Evolutionary conservation across 2,329 filamentous ascomycete genomes (phyloP), one percentile per base, ranked within the genome.

Genomic region (Coniochaeta sp.): DNA sequence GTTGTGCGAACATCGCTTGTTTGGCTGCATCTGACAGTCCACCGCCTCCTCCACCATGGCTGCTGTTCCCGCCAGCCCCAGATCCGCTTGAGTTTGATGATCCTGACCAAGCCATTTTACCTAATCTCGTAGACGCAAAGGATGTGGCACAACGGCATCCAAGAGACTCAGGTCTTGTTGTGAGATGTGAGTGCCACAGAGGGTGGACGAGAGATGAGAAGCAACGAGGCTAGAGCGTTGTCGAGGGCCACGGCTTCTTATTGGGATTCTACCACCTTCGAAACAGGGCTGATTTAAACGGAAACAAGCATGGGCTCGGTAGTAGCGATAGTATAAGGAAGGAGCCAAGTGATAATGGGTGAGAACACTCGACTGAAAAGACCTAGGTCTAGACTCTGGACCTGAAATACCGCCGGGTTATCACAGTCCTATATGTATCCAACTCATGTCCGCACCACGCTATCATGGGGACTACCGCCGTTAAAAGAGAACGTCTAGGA

Each of bases 1-100:
- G 60, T 28, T 55, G 24, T 22, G 67, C 66, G 24, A 68, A 68
- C 57, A 61, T 66, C 22, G 65, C 64, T 16, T 44, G 36, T 50
- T 43, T 57, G 44, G 62, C 64, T 28, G 24, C 24, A 24, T 56
- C 52, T 11, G 36, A 26, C 60, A 58, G 58, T 24, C 65, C 64
- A 38, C 5, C 28, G 9, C 56, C 59, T 56, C 50, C 57, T 7
- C 62, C 57, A 33, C 58, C 61, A 33, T 43, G 58, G 12, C 60
- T 22, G 31, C 62, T 26, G 43, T 12, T 57, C 8, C 36, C 36
- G 56, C 56, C 38, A 28, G 56, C 34, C n/a, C 56, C 56, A 16
- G 34, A 26, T 19, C 36, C 22, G 54, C 33, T 36, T n/a, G 56
- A 31, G 56, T 4, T 44, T 58, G 56, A n/a, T 36, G 54, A 36